phyloP scores from a whole-genome alignment of 1,284 basidiomycete species.

The Wallemia ichthyophaga region DNA sequence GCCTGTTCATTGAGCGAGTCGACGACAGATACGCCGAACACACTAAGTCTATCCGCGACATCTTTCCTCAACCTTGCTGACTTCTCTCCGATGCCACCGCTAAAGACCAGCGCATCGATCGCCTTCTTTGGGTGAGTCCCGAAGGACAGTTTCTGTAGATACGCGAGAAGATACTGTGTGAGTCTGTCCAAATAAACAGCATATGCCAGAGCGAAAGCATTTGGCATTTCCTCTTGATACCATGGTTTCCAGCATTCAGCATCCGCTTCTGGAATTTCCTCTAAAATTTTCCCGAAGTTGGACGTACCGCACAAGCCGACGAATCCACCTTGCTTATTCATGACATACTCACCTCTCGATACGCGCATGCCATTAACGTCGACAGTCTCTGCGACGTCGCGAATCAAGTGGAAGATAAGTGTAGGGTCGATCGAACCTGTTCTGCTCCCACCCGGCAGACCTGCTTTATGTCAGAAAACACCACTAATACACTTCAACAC shows the following conservation, averaged over 20 bases:
- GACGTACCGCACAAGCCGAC: slow-evolving; percentile 42
- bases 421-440: slow-evolving; percentile 50
- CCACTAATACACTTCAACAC: neutral
- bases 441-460: slow-evolving; percentile 60
- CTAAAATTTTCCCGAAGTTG: slow-evolving; percentile 33
- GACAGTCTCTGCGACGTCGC: slow-evolving; percentile 20
- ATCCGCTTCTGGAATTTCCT: slow-evolving; percentile 14
- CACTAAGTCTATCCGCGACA: slow-evolving; percentile 17
- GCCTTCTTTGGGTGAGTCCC: slow-evolving; percentile 13
- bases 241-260: slow-evolving; percentile 11
- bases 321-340: slow-evolving; percentile 40
- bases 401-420: slow-evolving; percentile 56
- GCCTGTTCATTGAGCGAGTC: neutral
- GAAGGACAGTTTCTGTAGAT: slow-evolving; percentile 32
- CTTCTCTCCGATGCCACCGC: slow-evolving; percentile 57
- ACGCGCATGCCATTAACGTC: slow-evolving; percentile 28
- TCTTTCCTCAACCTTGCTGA: slow-evolving; percentile 28
- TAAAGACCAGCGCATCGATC: slow-evolving; percentile 51
- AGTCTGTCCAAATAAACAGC: slow-evolving; percentile 43
- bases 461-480: slow-evolving; percentile 8
- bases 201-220: slow-evolving; percentile 27
- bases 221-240: slow-evolving; percentile 11
- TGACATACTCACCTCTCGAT: slow-evolving; percentile 40
- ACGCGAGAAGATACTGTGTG: slow-evolving; percentile 35
- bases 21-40: neutral